Conservation (phyloP, 1,139 yeast genomes). For the Kazachstania sp. region DNA sequence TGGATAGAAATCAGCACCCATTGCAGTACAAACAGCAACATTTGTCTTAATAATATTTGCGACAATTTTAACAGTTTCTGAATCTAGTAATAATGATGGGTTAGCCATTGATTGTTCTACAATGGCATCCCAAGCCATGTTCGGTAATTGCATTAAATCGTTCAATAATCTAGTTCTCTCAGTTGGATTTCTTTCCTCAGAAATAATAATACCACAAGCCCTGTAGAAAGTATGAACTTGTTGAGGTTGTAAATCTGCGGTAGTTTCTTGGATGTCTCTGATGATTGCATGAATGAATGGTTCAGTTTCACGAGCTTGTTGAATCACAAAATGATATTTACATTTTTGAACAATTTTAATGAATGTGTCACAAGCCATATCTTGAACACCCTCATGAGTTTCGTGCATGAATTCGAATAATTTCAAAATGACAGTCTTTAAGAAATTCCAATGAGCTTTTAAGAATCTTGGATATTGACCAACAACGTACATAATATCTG, state of each 20-base stretch:
- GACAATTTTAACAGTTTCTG: conserved; percentile 85
- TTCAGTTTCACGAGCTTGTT: conserved; percentile 78
- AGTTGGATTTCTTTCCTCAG: conserved; percentile 65
- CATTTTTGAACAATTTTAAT: conserved; percentile 92
- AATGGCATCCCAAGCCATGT: conserved; percentile 88
- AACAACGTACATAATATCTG: conserved; percentile 97
- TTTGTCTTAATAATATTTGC: conserved; percentile 92
- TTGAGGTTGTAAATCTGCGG: conserved; percentile 91
- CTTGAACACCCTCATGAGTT: conserved; percentile 98
- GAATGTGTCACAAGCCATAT: conserved; percentile 99
- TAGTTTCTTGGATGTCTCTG: conserved; percentile 69
- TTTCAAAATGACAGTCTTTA: conserved; percentile 91
- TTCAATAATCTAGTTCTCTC: conserved; percentile 63
- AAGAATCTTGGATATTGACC: conserved; percentile 97
- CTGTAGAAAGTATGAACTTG: conserved; percentile 97
- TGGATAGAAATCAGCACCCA: conserved; percentile 86
- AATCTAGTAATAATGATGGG: conserved; percentile 71
- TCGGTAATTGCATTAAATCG: conserved; percentile 85
- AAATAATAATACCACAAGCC: conserved; percentile 90
- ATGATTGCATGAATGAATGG: conserved; percentile 92
- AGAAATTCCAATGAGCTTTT: conserved; percentile 96
- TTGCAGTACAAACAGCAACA: conserved; percentile 84
- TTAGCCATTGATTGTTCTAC: conserved; percentile 82
- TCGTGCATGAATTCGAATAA: conserved; percentile 98
- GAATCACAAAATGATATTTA: conserved; percentile 87